phyloP scores from a whole-genome alignment of 2,329 filamentous ascomycete species.

The Nothophoma quercina region DNA sequence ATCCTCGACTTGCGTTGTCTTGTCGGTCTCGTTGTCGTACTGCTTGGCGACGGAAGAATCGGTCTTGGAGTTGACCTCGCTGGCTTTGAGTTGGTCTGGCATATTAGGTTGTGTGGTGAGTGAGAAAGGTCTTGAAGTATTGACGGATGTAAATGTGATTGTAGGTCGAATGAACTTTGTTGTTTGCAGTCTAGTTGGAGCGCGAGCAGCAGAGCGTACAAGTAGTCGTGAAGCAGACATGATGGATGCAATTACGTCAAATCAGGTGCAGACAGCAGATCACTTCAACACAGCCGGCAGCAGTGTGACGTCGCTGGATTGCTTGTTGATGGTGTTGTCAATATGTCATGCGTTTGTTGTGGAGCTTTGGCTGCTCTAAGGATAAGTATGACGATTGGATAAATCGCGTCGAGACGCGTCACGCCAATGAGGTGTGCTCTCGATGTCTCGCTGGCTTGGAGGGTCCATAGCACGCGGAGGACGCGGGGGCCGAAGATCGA shows the following conservation, averaged over 20 bases:
- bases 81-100: constrained; percentile 52
- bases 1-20: constrained; percentile 56
- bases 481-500: constrained; percentile 8
- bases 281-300: constrained; percentile 4
- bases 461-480: constrained; percentile 3
- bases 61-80: constrained; percentile 53
- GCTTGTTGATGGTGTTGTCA: constrained; percentile 18
- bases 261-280: background rate
- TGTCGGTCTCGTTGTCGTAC: constrained; percentile 54
- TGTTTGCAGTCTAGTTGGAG: background rate
- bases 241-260: constrained; percentile 14
- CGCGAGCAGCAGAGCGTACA: constrained; percentile 20
- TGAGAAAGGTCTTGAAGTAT: constrained; percentile 25
- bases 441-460: constrained; percentile 2
- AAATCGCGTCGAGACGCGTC: constrained; percentile 25
- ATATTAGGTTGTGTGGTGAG: constrained; percentile 47
- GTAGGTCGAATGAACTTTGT: constrained; percentile 12
- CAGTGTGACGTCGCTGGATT: constrained; percentile 30
- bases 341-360: constrained; percentile 24
- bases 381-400: constrained; percentile 35
- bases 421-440: constrained; percentile 21
- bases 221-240: constrained; percentile 30
- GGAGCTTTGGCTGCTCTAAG: constrained; percentile 17
- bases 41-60: constrained; percentile 61
- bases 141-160: background rate